These are phyloP conservation scores for Maudiozyma bulderi DNA, from an alignment of 805 yeast species.

Conservation along the genomic window DNA sequence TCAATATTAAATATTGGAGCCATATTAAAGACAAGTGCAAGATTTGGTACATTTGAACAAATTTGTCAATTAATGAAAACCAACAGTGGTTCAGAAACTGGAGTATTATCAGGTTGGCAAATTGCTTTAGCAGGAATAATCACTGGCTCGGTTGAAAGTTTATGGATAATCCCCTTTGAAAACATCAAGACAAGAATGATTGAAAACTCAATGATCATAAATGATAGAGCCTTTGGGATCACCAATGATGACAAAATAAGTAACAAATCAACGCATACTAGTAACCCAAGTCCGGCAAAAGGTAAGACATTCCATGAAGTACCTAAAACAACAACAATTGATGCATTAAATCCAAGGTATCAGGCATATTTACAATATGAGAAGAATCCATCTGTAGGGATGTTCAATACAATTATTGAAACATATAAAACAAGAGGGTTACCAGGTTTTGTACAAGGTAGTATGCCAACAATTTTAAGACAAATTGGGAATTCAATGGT, in stretches of 20 bases:
- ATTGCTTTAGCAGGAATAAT: slow-evolving; percentile 75
- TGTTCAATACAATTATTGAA: slow-evolving; percentile 46
- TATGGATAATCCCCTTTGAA: slow-evolving; percentile 86
- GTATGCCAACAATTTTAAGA: slow-evolving; percentile 70
- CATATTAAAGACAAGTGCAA: slow-evolving; percentile 58
- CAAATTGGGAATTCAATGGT: slow-evolving; percentile 74
- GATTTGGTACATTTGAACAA: slow-evolving; percentile 69
- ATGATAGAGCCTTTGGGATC: slow-evolving; percentile 9
- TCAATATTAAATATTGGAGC: slow-evolving; percentile 70
- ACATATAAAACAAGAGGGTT: slow-evolving; percentile 67
- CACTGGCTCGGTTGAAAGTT: slow-evolving; percentile 75
- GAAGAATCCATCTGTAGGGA: slow-evolving; percentile 44
- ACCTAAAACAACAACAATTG: slow-evolving; percentile 5
- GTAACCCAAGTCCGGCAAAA: not conserved
- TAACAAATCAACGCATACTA: too few relatives aligned
- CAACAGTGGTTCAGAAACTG: slow-evolving; percentile 39
- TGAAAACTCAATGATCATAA: slow-evolving; percentile 42
- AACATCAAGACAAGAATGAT: slow-evolving; percentile 73
- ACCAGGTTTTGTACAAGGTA: slow-evolving; percentile 73
- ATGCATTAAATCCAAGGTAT: slow-evolving; percentile 24
- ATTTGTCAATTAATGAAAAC: slow-evolving; percentile 48
- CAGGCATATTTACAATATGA: slow-evolving; percentile 32
- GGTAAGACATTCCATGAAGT: slow-evolving; percentile 26
- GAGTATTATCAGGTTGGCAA: slow-evolving; percentile 68
- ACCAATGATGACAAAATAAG: not conserved